Base-by-base conservation (phyloP, 1,284 basidiomycete genomes). In the Anthracocystis setariae region DNA sequence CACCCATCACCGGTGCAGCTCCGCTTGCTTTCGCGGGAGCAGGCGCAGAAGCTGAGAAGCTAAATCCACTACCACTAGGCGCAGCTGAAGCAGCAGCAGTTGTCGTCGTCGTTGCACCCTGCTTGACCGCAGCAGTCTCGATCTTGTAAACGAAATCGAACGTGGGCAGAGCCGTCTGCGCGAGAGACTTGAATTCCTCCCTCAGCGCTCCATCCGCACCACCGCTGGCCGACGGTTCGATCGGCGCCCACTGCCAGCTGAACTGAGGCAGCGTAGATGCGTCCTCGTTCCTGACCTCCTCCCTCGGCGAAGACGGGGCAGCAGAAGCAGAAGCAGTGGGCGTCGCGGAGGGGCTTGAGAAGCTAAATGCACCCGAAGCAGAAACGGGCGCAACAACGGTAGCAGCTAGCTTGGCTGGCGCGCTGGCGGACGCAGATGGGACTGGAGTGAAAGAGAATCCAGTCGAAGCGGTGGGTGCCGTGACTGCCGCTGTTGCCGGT, bases 91-190 rank as follows among this genome's bases (percentile, higher is more conserved):
- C 33, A n/a, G 23, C 20, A 43, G 39, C 7, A 18, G 29, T 17
- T 5, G 18, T 23, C 27, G 32, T 24, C 32, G 3, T 48, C 25
- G 43, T 24, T 40, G 43, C 39, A 18, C 15, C 23, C 8, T 13
- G 33, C n/a, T 21, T 18, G 10, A 12, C 32, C 8, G 48, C 4
- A 4, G 54, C 43, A 8, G 50, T 62, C 24, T 54, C 55, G 44
- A 71, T 54, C 5, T 71, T 58, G 29, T 65, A 71, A 8, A 61
- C 27, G n/a, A 71, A 71, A 13, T 62, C 51, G 32, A 65, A 71
- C 25, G 58, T 57, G 42, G 68, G 68, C 50, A 71, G n/a, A 12
- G 62, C 68, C 10, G 53, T 23, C 13, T 62, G 25, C 1, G 68
- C 68, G 2, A 59, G 62, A 21, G 54, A 56, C 35, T 43, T 61